Evolutionary conservation across 371 early-diverging fungal species (phyloP).

Genomic region (Synchytrium microbalum): DNA sequence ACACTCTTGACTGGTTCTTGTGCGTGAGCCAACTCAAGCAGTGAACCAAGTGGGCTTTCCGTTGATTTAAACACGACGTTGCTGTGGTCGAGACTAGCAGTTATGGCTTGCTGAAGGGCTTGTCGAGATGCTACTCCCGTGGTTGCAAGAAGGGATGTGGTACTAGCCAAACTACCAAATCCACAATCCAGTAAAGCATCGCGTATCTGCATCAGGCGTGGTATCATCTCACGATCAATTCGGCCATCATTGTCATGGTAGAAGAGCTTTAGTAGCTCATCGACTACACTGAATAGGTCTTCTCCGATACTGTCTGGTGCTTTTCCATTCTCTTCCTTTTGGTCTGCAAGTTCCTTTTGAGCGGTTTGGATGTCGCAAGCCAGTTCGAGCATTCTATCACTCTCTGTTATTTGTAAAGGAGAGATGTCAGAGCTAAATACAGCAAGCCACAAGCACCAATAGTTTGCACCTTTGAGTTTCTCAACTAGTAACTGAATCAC

Average conservation of each 20-base stretch:
- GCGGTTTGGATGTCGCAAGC: conserved; percentile 28
- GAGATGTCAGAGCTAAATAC: neutral
- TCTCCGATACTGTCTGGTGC: neutral
- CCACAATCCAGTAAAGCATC: neutral
- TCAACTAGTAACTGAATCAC: conserved; percentile 44
- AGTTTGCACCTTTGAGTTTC: conserved; percentile 30
- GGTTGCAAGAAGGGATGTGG: too few relatives aligned
- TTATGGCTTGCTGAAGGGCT: neutral
- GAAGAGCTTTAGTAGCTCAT: neutral
- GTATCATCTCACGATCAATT: neutral
- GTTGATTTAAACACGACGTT: too few relatives aligned
- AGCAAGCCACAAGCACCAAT: conserved; percentile 1
- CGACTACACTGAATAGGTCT: neutral
- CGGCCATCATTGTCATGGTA: neutral
- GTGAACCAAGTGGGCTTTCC: too few relatives aligned
- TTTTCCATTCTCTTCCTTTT: neutral
- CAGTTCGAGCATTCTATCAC: conserved; percentile 44
- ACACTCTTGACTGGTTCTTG: neutral
- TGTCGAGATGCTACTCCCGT: neutral
- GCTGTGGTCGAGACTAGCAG: neutral
- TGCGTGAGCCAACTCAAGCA: too few relatives aligned
- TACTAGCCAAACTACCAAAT: neutral
- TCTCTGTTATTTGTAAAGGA: conserved; percentile 21
- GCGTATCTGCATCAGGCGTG: neutral
- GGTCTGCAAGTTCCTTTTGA: neutral